These are phyloP conservation scores for Sarocladium strictum DNA, from an alignment of 2,329 filamentous ascomycete species.

Conservation along the genomic window DNA sequence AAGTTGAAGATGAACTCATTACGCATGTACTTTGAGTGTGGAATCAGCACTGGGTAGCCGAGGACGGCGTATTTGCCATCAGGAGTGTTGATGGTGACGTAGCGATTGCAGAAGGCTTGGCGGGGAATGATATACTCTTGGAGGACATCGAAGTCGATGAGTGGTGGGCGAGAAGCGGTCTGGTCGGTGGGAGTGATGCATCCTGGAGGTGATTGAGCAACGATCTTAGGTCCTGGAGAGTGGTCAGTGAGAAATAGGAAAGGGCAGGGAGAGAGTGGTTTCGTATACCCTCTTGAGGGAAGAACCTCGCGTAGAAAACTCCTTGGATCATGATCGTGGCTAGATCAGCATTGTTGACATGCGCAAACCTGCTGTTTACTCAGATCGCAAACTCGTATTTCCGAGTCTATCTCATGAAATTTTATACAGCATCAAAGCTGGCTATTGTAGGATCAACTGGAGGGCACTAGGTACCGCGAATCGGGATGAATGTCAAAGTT, in stretches of 20 bases:
- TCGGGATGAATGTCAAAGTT: too few relatives aligned
- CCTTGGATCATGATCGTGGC: conserved; percentile 54
- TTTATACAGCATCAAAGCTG: too few relatives aligned
- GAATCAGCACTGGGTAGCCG: conserved; percentile 84
- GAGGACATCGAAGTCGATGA: conserved; percentile 81
- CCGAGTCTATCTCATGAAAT: too few relatives aligned
- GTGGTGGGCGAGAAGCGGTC: conserved; percentile 39
- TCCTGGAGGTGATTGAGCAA: conserved; percentile 56
- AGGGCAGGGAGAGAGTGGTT: not conserved
- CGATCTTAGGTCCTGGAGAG: conserved; percentile 50
- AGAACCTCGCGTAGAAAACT: conserved; percentile 66
- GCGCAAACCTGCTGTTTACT: too few relatives aligned
- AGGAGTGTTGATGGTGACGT: conserved; percentile 72
- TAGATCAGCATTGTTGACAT: not conserved
- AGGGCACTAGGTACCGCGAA: too few relatives aligned
- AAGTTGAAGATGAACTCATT: conserved; percentile 99
- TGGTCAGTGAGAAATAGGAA: not conserved
- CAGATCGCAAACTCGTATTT: too few relatives aligned
- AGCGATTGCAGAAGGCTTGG: conserved; percentile 90
- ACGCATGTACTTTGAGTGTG: conserved; percentile 73
- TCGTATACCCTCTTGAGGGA: conserved; percentile 54
- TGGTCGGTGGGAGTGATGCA: conserved; percentile 46
- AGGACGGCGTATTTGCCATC: conserved; percentile 69
- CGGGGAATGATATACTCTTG: conserved; percentile 92
- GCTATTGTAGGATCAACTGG: too few relatives aligned